These are phyloP conservation scores for Dalbergia cochinchinensis DNA, from an alignment of 306 rosid species.

Conservation along the genomic window DNA sequence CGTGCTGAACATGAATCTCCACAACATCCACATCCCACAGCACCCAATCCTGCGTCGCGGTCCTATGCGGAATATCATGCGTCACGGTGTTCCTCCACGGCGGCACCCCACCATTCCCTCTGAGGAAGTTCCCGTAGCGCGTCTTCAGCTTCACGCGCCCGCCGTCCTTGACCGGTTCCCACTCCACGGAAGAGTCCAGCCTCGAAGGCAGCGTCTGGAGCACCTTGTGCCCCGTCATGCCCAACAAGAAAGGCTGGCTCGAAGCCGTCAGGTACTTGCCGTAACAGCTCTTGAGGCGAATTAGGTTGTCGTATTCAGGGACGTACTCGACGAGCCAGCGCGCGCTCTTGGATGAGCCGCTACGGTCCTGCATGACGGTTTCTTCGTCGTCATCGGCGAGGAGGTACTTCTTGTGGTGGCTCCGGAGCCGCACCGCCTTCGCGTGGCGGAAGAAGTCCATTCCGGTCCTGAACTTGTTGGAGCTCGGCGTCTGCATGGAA, in stretches of 20 bases:
- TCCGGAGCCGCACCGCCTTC: conserved; percentile 80
- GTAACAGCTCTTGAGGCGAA: conserved; percentile 86
- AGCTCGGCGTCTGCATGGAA: conserved; percentile 43
- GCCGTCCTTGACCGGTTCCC: conserved; percentile 85
- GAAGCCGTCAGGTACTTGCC: conserved; percentile 90
- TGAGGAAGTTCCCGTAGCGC: conserved; percentile 76
- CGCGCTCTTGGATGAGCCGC: conserved; percentile 73
- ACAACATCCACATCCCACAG: conserved; percentile 81
- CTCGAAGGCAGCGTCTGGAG: conserved; percentile 65
- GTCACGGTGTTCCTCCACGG: conserved; percentile 95
- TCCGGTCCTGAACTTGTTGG: conserved; percentile 56
- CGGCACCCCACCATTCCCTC: conserved; percentile 89
- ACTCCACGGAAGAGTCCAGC: conserved; percentile 82
- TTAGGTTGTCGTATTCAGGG: conserved; percentile 56
- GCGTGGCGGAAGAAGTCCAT: conserved; percentile 83
- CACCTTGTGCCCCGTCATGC: conserved; percentile 89
- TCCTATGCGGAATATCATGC: conserved; percentile 80
- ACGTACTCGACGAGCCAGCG: conserved; percentile 76
- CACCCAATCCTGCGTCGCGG: conserved; percentile 87
- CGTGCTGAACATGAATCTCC: conserved; percentile 59
- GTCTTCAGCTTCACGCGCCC: conserved; percentile 70
- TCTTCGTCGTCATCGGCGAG: conserved; percentile 90
- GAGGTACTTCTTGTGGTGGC: conserved; percentile 83
- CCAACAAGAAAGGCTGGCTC: conserved; percentile 68
- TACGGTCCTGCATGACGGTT: conserved; percentile 70